A percentile compares a stretch with the other conserved stretches of the same genome.
Conservation (phyloP, 2,329 filamentous ascomycete species). For the Clonostachys rhizophaga region DNA sequence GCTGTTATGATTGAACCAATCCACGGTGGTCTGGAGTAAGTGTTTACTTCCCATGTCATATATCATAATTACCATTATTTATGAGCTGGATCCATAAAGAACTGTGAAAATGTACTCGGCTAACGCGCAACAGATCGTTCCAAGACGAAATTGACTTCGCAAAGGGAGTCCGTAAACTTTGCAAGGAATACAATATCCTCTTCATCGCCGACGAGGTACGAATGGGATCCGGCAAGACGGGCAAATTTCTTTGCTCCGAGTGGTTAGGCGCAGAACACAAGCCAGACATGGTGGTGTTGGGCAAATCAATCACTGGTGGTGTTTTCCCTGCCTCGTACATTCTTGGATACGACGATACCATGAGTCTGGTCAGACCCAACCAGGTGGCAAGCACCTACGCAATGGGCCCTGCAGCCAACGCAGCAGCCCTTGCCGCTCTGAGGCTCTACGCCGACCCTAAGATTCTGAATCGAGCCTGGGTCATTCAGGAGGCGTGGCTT, state of each 20-base stretch:
- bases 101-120: too few species aligned
- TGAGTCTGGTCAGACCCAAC: neutral
- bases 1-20: neutral
- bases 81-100: too few species aligned
- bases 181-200: constrained; percentile 5
- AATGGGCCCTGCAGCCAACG: neutral
- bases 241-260: constrained; percentile 11
- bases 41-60: too few species aligned
- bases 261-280: constrained; percentile 11
- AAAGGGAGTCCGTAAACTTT: neutral
- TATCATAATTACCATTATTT: too few species aligned
- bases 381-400: neutral
- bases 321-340: constrained; percentile 8
- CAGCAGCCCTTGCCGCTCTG: neutral
- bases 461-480: neutral
- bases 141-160: neutral
- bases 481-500: neutral
- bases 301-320: constrained; percentile 11
- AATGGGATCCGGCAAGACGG: constrained; percentile 12
- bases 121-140: neutral
- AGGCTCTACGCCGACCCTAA: neutral
- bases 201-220: constrained; percentile 16
- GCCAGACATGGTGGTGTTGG: constrained; percentile 12
- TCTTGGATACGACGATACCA: constrained; percentile 6
- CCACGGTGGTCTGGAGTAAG: neutral